phyloP scores from a whole-genome alignment of 768 basidiomycete genomes.

The Russula emetica region DNA sequence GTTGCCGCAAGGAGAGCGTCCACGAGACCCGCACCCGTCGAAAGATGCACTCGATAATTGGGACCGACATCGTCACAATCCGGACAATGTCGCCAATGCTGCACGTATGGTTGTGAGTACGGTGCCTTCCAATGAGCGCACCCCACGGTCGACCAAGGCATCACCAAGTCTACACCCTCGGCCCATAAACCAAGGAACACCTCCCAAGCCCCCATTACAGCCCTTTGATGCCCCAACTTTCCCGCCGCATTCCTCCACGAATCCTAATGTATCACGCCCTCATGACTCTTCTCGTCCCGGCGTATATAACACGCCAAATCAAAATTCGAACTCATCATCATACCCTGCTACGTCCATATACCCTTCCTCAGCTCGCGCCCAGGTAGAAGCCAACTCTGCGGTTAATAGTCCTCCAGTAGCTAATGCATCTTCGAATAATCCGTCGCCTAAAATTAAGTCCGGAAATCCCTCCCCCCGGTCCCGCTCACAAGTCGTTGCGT shows the following conservation, averaged over 20 bases:
- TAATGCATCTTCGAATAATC: constrained; percentile 23
- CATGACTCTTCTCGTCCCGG: constrained; percentile 26
- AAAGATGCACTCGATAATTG: constrained; percentile 13
- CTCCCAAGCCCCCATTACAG: constrained; percentile 17
- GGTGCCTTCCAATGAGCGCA: constrained; percentile 23
- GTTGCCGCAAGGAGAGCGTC: constrained; percentile 9
- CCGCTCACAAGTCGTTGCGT: constrained; percentile 16
- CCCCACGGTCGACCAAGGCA: constrained; percentile 24
- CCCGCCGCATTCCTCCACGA: constrained; percentile 3
- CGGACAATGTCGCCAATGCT: background rate
- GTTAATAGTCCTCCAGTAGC: constrained; percentile 18
- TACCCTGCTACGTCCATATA: constrained; percentile 26
- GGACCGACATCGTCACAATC: constrained; percentile 20
- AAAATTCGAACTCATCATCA: constrained; percentile 21
- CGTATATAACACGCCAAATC: constrained; percentile 3
- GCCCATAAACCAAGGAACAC: constrained; percentile 25
- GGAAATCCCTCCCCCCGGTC: constrained; percentile 27
- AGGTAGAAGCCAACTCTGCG: constrained; percentile 23
- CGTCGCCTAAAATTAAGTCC: constrained; percentile 21
- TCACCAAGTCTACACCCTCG: constrained; percentile 25
- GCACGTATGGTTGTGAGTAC: constrained; percentile 10
- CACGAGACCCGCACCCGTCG: constrained; percentile 3
- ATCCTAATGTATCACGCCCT: constrained; percentile 8
- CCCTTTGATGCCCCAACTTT: constrained; percentile 1
- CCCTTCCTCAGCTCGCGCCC: constrained; percentile 22